Evolutionary conservation across 2,329 filamentous ascomycete species (phyloP).

Genomic region (Botrytis medusae): DNA sequence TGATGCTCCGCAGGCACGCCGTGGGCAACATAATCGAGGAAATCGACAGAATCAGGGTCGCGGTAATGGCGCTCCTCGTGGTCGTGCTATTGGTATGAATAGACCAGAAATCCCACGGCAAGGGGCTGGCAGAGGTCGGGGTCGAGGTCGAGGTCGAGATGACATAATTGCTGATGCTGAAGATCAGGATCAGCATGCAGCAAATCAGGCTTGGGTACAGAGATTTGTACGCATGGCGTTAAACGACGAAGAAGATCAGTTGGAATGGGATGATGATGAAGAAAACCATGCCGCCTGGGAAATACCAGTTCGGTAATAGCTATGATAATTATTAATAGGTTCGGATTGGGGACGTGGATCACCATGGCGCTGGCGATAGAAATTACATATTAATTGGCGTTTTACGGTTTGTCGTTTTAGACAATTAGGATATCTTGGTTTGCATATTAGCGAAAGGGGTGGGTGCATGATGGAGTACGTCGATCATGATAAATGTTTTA

Average conservation of each 20-base stretch:
- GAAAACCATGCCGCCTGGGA: constrained; percentile 47
- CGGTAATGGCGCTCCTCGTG: constrained; percentile 17
- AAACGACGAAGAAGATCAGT: constrained; percentile 40
- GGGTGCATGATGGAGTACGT: neutral
- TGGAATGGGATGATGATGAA: constrained; percentile 45
- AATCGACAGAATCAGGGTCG: constrained; percentile 12
- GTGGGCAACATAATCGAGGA: constrained; percentile 7
- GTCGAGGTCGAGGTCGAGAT: neutral
- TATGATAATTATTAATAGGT: constrained; percentile 1
- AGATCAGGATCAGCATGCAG: constrained; percentile 28
- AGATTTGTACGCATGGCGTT: constrained; percentile 41
- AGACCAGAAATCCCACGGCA: constrained; percentile 8
- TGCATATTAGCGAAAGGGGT: neutral
- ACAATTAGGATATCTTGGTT: neutral
- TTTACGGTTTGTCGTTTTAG: neutral
- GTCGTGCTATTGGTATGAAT: neutral
- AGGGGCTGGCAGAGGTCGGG: neutral
- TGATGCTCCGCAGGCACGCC: constrained; percentile 27
- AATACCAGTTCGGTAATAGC: constrained; percentile 39
- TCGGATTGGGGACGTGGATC: neutral
- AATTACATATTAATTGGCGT: neutral
- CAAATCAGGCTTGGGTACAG: constrained; percentile 39
- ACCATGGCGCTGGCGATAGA: neutral
- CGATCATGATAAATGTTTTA: neutral
- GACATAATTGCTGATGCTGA: constrained; percentile 22